These are phyloP conservation scores for Wickerhamiella sorbophila DNA, from an alignment of 805 yeast species.

Conservation along the genomic window DNA sequence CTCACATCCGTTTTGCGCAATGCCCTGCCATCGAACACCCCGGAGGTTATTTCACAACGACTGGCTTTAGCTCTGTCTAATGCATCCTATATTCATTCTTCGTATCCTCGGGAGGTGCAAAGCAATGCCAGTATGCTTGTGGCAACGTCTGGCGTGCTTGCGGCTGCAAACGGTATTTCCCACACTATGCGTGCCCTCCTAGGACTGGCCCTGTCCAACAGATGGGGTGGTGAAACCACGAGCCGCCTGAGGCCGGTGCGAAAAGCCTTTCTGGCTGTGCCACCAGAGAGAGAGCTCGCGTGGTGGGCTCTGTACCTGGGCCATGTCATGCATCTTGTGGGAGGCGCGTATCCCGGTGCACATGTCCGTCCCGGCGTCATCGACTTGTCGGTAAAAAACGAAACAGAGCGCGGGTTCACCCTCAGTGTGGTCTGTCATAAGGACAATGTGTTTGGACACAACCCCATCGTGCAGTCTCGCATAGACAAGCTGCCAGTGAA, in stretches of 20 bases:
- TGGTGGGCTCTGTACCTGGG: conserved; percentile 71
- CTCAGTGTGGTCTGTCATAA: conserved; percentile 16
- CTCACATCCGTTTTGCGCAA: conserved; percentile 40
- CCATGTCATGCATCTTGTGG: conserved; percentile 58
- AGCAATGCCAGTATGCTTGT: conserved; percentile 60
- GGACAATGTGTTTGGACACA: conserved; percentile 12
- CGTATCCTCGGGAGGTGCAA: conserved; percentile 63
- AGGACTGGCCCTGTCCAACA: conserved; percentile 59
- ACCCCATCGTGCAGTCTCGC: conserved; percentile 11
- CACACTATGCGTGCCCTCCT: conserved; percentile 57
- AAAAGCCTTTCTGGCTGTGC: conserved; percentile 6
- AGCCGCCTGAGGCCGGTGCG: conserved; percentile 21
- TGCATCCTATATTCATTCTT: conserved; percentile 60
- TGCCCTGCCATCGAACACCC: conserved; percentile 48
- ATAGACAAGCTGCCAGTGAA: conserved; percentile 4
- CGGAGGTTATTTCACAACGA: conserved; percentile 41
- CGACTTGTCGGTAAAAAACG: conserved; percentile 12
- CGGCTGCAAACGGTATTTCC: conserved; percentile 63
- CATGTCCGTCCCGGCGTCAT: conserved; percentile 40
- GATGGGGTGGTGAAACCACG: conserved; percentile 61
- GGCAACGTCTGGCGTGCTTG: conserved; percentile 59
- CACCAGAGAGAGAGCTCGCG: conserved; percentile 25
- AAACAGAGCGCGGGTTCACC: conserved; percentile 13
- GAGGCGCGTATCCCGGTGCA: conserved; percentile 75
- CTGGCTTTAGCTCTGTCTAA: conserved; percentile 61